A percentile compares a stretch with the other conserved stretches of the same genome.
Evolutionary conservation across 1,284 basidiomycete genomes (phyloP).

Genomic region (Erythrobasidium hasegawianum): DNA sequence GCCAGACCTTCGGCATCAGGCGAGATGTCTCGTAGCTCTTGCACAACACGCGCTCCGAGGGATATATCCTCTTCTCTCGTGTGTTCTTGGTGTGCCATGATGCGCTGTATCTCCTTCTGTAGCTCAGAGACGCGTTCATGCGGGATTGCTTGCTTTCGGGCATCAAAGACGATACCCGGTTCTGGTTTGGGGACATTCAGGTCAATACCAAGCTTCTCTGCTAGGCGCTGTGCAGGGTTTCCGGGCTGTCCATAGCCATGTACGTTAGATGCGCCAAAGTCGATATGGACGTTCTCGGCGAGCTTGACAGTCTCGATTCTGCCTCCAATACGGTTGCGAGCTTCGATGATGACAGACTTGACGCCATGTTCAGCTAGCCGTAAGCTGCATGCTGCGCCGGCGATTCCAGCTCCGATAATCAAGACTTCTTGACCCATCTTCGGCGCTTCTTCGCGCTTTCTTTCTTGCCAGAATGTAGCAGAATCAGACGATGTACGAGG

Average conservation of each 20-base stretch:
- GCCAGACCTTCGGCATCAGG: slow-evolving; percentile 19
- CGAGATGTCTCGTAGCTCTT: slow-evolving; percentile 9
- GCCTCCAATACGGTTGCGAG: slow-evolving; percentile 88
- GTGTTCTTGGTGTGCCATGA: neutral
- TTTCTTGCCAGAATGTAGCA: no score
- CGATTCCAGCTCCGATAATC: slow-evolving; percentile 68
- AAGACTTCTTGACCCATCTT: slow-evolving; percentile 43
- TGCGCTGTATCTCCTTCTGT: neutral
- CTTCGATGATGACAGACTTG: slow-evolving; percentile 82
- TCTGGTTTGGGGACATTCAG: slow-evolving; percentile 17
- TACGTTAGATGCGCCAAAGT: slow-evolving; percentile 40
- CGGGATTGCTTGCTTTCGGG: slow-evolving; percentile 3
- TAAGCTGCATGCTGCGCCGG: slow-evolving; percentile 71
- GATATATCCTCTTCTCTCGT: slow-evolving; percentile 8
- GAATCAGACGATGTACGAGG: no score
- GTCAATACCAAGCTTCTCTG: slow-evolving; percentile 29
- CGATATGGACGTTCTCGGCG: slow-evolving; percentile 41
- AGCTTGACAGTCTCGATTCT: slow-evolving; percentile 51
- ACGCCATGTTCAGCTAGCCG: slow-evolving; percentile 86
- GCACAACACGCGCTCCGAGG: slow-evolving; percentile 3
- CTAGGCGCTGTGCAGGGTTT: slow-evolving; percentile 21
- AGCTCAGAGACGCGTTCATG: slow-evolving; percentile 2
- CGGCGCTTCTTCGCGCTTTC: no score
- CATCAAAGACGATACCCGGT: slow-evolving; percentile 19
- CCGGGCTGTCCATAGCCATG: slow-evolving; percentile 32